Conservation (phyloP, 1,139 yeast species). For the Kazachstania sp. region DNA sequence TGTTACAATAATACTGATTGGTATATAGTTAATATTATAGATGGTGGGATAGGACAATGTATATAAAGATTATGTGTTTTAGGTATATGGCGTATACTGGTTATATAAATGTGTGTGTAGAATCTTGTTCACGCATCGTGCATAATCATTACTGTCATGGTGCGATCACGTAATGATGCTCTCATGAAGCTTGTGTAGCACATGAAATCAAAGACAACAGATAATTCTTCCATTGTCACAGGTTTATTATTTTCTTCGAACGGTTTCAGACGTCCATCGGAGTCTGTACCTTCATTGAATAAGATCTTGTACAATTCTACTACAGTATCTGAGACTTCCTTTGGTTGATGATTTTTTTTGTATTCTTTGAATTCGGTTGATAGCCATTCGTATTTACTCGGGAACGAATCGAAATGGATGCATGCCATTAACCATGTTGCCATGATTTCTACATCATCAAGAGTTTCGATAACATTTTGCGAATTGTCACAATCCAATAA, state of each 20-base stretch:
- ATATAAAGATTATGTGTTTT: too few species aligned
- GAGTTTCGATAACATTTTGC: conserved; percentile 17
- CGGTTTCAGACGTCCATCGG: background rate
- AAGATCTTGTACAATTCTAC: background rate
- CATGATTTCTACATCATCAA: conserved; percentile 16
- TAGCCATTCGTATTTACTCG: conserved; percentile 15
- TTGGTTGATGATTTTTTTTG: background rate
- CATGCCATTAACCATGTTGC: conserved; percentile 23
- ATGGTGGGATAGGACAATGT: too few species aligned
- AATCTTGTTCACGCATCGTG: too few species aligned
- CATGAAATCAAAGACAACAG: background rate
- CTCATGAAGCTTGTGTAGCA: background rate
- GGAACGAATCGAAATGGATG: conserved; percentile 10
- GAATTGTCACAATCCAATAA: conserved; percentile 9
- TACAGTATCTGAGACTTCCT: background rate
- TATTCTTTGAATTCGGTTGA: conserved; percentile 7
- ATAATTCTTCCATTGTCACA: background rate
- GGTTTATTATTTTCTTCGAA: background rate
- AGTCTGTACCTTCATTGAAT: conserved; percentile 1
- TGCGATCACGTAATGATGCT: background rate
- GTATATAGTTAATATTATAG: too few species aligned
- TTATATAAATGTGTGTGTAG: too few species aligned
- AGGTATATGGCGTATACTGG: too few species aligned
- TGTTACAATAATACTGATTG: too few species aligned
- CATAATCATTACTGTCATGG: background rate